Conservation (phyloP, 2,329 filamentous ascomycete genomes). For the Raffaelea arxii region DNA sequence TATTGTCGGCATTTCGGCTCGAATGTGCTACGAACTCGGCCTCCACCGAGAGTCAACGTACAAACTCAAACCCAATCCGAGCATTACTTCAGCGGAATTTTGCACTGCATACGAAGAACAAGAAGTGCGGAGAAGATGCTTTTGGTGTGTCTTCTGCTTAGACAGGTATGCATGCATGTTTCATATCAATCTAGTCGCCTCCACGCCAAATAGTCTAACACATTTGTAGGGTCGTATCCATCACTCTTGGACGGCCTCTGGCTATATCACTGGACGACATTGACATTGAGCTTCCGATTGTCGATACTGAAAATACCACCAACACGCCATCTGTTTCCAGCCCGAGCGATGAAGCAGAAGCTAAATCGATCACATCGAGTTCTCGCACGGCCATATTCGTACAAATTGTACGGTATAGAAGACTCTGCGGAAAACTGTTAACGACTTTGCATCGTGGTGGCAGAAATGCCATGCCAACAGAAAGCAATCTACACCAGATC, state of each 20-base stretch:
- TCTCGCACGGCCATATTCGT: slow-evolving; percentile 22
- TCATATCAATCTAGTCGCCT: no score
- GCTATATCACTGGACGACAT: slow-evolving; percentile 31
- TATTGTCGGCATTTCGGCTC: slow-evolving; percentile 29
- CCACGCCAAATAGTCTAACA: no score
- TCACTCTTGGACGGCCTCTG: slow-evolving; percentile 26
- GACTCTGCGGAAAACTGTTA: slow-evolving; percentile 29
- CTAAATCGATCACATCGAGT: neutral
- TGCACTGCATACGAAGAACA: slow-evolving; percentile 14
- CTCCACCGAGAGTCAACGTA: slow-evolving; percentile 29
- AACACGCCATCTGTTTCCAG: slow-evolving; percentile 8
- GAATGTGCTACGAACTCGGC: slow-evolving; percentile 30
- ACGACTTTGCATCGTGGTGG: slow-evolving; percentile 23
- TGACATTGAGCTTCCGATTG: slow-evolving; percentile 24
- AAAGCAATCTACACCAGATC: slow-evolving; percentile 9
- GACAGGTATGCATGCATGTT: slow-evolving; percentile 26
- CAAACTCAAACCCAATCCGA: slow-evolving; percentile 2
- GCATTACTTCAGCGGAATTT: neutral
- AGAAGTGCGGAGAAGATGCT: slow-evolving; percentile 28
- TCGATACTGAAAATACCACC: slow-evolving; percentile 13
- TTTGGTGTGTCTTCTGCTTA: slow-evolving; percentile 31
- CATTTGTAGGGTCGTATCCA: slow-evolving; percentile 8
- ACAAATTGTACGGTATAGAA: slow-evolving; percentile 28
- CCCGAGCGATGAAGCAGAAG: neutral
- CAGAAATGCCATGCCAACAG: slow-evolving; percentile 4